A percentile compares a stretch with the other conserved stretches of the same genome.
These are phyloP conservation scores for Prototheca wickerhamii DNA, from an alignment of 163 green algal genomes.

Conservation along the genomic window DNA sequence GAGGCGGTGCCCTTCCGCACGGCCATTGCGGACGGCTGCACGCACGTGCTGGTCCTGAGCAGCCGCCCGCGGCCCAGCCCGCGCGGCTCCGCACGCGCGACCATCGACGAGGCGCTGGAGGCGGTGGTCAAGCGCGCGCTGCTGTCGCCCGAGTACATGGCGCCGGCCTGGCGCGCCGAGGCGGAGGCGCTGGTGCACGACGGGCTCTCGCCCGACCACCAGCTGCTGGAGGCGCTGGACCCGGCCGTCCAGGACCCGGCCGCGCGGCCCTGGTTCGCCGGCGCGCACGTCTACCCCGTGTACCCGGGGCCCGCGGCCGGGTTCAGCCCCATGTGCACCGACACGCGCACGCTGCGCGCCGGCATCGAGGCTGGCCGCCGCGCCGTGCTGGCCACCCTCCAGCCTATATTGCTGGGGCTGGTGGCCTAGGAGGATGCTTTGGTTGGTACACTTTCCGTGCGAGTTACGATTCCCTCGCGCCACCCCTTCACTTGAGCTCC, in stretches of 20 bases:
- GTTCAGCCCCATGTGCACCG: slow-evolving; percentile 49
- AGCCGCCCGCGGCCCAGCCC: slow-evolving; percentile 34
- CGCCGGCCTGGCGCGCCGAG: slow-evolving; percentile 28
- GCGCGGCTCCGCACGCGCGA: background rate
- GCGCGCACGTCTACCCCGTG: slow-evolving; percentile 36
- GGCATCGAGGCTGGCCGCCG: slow-evolving; percentile 38
- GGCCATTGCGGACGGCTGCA: slow-evolving; percentile 72
- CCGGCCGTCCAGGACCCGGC: background rate
- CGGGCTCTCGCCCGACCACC: slow-evolving; percentile 38
- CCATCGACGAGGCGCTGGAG: slow-evolving; percentile 24
- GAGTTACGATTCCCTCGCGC: no score
- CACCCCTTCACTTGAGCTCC: no score
- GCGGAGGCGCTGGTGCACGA: slow-evolving; percentile 30
- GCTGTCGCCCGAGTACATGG: slow-evolving; percentile 55
- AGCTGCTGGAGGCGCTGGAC: slow-evolving; percentile 30
- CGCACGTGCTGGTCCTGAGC: slow-evolving; percentile 70
- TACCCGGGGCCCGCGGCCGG: slow-evolving; percentile 29
- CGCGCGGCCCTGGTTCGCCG: slow-evolving; percentile 36
- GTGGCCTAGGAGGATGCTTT: no score
- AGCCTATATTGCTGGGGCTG: no score
- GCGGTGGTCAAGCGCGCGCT: slow-evolving; percentile 46
- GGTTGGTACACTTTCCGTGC: no score
- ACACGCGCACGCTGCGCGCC: slow-evolving; percentile 29
- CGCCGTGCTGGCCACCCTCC: slow-evolving; percentile 2
- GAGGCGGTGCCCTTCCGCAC: slow-evolving; percentile 60